Base-by-base conservation (phyloP, 176 grass and related monocot genomes). In the Raddia guianensis region DNA sequence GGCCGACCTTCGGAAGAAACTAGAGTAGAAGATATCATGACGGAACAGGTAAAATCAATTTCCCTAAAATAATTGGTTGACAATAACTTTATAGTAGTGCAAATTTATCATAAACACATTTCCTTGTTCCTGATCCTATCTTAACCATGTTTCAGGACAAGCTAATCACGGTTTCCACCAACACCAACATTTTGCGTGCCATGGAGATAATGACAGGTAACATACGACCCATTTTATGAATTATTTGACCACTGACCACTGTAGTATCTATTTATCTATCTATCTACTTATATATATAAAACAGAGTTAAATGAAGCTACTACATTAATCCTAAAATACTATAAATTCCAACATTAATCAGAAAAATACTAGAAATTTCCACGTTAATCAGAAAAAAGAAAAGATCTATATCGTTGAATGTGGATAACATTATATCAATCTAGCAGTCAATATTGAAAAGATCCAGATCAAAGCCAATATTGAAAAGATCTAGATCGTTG, bases 141-240 rank as follows among this genome's bases (percentile, higher is more conserved):
- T 72, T 70, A 73, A 15, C 3, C 74, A 19, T 49, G 61, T 78
- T 85, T 7, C 88, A 98, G 92, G 84, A 80, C 71, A 88, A 84
- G 74, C 48, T 98, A 62, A 80, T 90, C 64, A 88, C 92, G 13
- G 92, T 98, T 9, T 81, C 73, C 63, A 81, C 78, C 64, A 80
- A 84, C 59, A 91, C 96, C 76, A 98, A 86, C 43, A 88, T 98
- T 84, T 46, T 95, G 37, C 74, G 85, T 74, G 96, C 96, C 19
- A 98, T 98, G 96, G 90, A 98, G 79, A 68, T 98, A 55, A 98
- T 95, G 96, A 82, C 88, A 81, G 92, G 96, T 85, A 93, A 75
- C 2, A 4, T 14, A 75, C 1, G 5, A 62, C 60, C 86, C 15
- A 46, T 2, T 74, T 47, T 20, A 7, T 75, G 49, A 65, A 70